Evolutionary conservation across 1,284 basidiomycete genomes (phyloP), one percentile per base, ranked within the genome.

Genomic region (Rhodofomes roseus): DNA sequence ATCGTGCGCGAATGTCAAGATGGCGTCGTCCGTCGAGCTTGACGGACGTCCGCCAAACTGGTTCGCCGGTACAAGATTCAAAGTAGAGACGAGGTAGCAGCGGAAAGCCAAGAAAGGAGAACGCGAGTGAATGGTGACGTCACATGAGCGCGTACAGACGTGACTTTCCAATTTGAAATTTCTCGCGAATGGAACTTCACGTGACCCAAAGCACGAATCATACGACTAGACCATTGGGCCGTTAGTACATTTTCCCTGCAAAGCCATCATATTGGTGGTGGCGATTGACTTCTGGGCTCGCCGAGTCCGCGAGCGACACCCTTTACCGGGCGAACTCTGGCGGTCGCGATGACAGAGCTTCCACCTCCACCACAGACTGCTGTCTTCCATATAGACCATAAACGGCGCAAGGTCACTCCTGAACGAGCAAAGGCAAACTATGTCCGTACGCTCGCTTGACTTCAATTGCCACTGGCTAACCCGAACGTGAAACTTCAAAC

Each of bases 341-440:
- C n/a, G 41, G 11, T 3, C 18, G 11, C 25, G 6, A 58, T 54
- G 57, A 39, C 48, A 9, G 51, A 58, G 14, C 11, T 31, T 2
- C 23, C 56, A 20, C 20, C 51, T 14, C 8, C 41, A 16, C 39
- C 57, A 20, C 57, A 50, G 11, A 20, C 57, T 25, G 43, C 9
- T 18, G 44, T 52, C 22, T 56, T 43, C 39, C 46, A 74, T 48
- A 56, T 65, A 31, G 77, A 77, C 27, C 66, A 81, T 53, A 79
- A 73, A 66, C 77, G 76, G 60, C 77, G 78, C 60, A 81, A 79
- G 61, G 73, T 79, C 51, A 79, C 81, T 0, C 66, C 84, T 36
- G 87, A 89, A 65, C 82, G 80, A 60, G 79, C 84, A 20, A 88
- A 81, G 69, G 84, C 81, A 1, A 82, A 77, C 66, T 85, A 88